Percentiles rank a stretch among this genome's conserved stretches.
Evolutionary conservation across 176 grass and related monocot genomes (phyloP).

Genomic region (Stipa capillata): DNA sequence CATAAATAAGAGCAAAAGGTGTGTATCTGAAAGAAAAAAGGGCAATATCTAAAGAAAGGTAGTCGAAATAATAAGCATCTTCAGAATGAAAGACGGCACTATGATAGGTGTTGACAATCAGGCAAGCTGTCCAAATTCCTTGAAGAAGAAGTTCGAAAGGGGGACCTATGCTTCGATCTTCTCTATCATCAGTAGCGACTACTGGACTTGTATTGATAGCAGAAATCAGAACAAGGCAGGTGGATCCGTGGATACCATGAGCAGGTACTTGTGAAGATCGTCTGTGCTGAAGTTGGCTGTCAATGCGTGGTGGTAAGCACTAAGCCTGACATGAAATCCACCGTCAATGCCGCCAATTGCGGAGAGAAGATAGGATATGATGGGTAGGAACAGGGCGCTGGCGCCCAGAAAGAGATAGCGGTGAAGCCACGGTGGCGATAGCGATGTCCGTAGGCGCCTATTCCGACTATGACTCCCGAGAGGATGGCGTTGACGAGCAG

Average conservation of each 20-base stretch:
- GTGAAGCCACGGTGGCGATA: background rate
- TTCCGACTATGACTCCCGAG: background rate
- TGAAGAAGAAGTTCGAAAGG: background rate
- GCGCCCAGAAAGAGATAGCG: background rate
- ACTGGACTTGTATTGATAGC: background rate
- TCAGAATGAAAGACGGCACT: too few relatives aligned
- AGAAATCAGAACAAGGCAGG: background rate
- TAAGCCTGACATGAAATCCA: rapidly evolving
- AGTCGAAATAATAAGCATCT: too few relatives aligned
- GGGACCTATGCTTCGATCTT: background rate
- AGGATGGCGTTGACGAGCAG: background rate
- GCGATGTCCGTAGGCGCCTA: background rate
- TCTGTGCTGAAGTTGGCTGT: rapidly evolving
- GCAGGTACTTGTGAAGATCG: background rate
- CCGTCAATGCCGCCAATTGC: rapidly evolving
- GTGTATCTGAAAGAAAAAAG: background rate
- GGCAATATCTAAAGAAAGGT: too few relatives aligned
- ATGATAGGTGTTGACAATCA: background rate
- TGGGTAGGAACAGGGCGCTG: background rate
- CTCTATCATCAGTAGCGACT: background rate
- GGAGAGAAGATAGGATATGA: background rate
- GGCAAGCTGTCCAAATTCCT: background rate
- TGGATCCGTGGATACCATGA: background rate
- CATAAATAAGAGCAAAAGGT: background rate
- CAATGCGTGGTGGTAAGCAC: background rate